These are phyloP conservation scores for Termitomyces sp. DNA, from an alignment of 1,284 basidiomycete species.

Conservation along the genomic window DNA sequence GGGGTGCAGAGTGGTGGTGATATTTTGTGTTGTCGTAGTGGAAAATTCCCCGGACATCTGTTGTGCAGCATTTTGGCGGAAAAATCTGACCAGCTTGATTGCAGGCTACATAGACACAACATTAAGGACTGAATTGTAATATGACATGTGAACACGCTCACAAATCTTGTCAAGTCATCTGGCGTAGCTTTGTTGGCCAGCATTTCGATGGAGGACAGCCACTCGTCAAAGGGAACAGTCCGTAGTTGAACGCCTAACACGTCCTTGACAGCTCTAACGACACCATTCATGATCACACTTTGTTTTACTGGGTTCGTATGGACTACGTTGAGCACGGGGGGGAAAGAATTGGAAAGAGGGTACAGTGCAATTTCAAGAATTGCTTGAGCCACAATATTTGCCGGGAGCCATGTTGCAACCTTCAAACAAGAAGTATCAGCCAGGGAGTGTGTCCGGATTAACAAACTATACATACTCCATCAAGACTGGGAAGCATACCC, in stretches of 20 bases:
- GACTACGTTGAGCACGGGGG: not conserved
- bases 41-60: not conserved
- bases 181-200: not conserved
- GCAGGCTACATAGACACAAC: not conserved
- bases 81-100: not conserved
- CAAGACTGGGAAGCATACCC: conserved; percentile 12
- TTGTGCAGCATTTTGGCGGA: not conserved
- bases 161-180: not conserved
- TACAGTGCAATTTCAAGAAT: not conserved
- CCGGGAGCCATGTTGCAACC: conserved; percentile 15
- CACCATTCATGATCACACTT: not conserved
- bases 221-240: not conserved
- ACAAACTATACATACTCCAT: conserved; percentile 10
- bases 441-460: not conserved
- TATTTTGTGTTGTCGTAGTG: not conserved
- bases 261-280: not conserved
- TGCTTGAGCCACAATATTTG: not conserved
- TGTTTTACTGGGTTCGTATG: not conserved
- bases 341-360: not conserved
- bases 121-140: not conserved
- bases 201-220: not conserved
- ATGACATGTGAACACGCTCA: not conserved
- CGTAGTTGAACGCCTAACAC: not conserved
- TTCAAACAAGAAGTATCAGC: not conserved
- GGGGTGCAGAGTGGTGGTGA: not conserved